phyloP scores from a whole-genome alignment of 108 stramenopile species.

The Chaetoceros tenuissimus region DNA sequence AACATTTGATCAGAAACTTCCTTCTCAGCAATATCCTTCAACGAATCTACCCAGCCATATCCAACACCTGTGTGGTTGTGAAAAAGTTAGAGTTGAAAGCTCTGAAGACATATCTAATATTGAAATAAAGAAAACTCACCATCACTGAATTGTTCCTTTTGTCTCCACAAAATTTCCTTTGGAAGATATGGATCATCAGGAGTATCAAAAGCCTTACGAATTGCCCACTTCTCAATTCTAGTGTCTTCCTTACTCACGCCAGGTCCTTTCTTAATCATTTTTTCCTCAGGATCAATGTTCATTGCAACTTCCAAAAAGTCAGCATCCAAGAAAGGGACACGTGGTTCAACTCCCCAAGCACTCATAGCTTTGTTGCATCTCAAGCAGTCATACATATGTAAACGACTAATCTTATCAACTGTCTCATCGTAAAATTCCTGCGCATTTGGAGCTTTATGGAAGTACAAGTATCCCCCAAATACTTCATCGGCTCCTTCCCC shows the following conservation, averaged over 20 bases:
- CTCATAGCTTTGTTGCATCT: conserved; percentile 98
- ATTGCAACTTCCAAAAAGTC: conserved; percentile 96
- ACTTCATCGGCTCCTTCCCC: conserved; percentile 99
- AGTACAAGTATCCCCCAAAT: conserved; percentile 98
- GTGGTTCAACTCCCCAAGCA: conserved; percentile 96
- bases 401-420: conserved; percentile 85
- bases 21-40: conserved; percentile 85
- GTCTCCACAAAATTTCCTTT: conserved; percentile 94
- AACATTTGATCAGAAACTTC: conserved; percentile 94
- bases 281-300: conserved; percentile 90
- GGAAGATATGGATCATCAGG: conserved; percentile 99
- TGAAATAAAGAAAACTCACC: conserved; percentile 36
- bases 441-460: conserved; percentile 97
- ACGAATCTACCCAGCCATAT: conserved; percentile 94
- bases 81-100: background rate
- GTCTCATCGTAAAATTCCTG: conserved; percentile 96
- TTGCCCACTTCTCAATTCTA: conserved; percentile 93
- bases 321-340: conserved; percentile 95
- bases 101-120: background rate
- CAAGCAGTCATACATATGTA: conserved; percentile 97
- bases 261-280: conserved; percentile 87
- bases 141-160: conserved; percentile 99
- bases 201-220: conserved; percentile 97
- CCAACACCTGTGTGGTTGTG: conserved; percentile 71
- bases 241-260: conserved; percentile 61